Evolutionary conservation across 2,329 filamentous ascomycete species (phyloP).

Genomic region (Xylaria sp.): DNA sequence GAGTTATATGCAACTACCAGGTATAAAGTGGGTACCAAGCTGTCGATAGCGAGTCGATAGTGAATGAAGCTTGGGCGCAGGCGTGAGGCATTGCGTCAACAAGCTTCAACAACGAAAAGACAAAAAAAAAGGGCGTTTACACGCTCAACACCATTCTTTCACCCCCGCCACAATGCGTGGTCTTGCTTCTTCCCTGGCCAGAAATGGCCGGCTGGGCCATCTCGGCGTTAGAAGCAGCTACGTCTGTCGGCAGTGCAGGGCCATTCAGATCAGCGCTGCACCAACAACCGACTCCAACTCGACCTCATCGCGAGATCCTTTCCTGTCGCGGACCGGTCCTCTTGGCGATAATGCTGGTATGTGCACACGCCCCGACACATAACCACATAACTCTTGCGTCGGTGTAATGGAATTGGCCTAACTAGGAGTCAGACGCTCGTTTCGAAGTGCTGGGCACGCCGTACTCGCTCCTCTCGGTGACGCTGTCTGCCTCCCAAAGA

Average conservation of each 20-base stretch:
- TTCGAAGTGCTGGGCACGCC: slow-evolving; percentile 94
- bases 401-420: neutral
- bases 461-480: slow-evolving; percentile 93
- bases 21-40: neutral
- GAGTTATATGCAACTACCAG: neutral
- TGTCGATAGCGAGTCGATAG: neutral
- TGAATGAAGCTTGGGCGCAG: neutral
- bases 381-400: too few species aligned
- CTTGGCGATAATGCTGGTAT: slow-evolving; percentile 62
- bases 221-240: slow-evolving; percentile 48
- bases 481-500: slow-evolving; percentile 90
- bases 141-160: neutral
- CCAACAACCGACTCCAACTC: slow-evolving; percentile 68
- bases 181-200: slow-evolving; percentile 43
- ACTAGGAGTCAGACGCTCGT: slow-evolving; percentile 76
- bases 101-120: slow-evolving; percentile 26
- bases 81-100: slow-evolving; percentile 29
- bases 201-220: slow-evolving; percentile 42
- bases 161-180: slow-evolving; percentile 45
- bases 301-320: slow-evolving; percentile 63
- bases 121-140: neutral
- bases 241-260: slow-evolving; percentile 67
- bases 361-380: slow-evolving; percentile 5
- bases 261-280: slow-evolving; percentile 71
- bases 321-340: slow-evolving; percentile 59